These are phyloP conservation scores for Starmerella lactis-condensi DNA, from an alignment of 805 yeast species.

Conservation along the genomic window DNA sequence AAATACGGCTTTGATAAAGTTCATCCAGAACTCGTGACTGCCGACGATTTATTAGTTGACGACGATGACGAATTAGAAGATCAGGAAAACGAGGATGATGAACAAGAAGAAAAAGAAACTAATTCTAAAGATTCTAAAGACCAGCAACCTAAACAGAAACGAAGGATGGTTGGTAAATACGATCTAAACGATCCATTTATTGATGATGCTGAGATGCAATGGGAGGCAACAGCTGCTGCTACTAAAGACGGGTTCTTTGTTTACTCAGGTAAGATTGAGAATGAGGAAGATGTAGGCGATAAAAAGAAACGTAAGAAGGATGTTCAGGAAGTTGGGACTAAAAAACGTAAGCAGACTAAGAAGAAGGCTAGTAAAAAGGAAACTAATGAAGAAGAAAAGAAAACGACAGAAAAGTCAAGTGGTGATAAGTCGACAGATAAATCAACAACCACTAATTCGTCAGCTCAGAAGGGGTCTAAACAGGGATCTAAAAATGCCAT, in stretches of 20 bases:
- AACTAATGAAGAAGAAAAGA: too few relatives aligned
- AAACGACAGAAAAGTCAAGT: too few relatives aligned
- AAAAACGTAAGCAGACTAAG: constrained; percentile 4
- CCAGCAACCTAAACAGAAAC: constrained; percentile 23
- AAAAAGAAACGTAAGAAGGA: constrained; percentile 14
- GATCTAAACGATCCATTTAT: constrained; percentile 89
- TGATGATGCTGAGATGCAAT: constrained; percentile 77
- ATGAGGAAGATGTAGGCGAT: constrained; percentile 7
- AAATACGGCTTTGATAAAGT: constrained; percentile 63
- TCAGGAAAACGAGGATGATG: constrained; percentile 30
- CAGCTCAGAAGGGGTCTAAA: too few relatives aligned
- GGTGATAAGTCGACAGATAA: too few relatives aligned
- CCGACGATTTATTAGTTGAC: constrained; percentile 33
- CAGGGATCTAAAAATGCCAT: too few relatives aligned
- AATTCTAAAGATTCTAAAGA: constrained; percentile 7
- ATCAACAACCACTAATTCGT: too few relatives aligned
- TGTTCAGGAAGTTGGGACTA: not conserved
- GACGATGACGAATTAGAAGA: constrained; percentile 36
- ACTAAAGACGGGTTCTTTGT: constrained; percentile 93
- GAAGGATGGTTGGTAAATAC: constrained; percentile 32
- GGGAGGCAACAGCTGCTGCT: constrained; percentile 86
- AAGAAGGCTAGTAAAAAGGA: too few relatives aligned
- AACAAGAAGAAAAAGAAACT: constrained; percentile 14
- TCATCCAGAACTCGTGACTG: constrained; percentile 47
- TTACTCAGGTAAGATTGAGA: constrained; percentile 67